Percentiles rank a stretch among this genome's conserved stretches.
These are phyloP conservation scores for Tricladium varicosporioides DNA, from an alignment of 2,329 filamentous ascomycete genomes.

Conservation along the genomic window DNA sequence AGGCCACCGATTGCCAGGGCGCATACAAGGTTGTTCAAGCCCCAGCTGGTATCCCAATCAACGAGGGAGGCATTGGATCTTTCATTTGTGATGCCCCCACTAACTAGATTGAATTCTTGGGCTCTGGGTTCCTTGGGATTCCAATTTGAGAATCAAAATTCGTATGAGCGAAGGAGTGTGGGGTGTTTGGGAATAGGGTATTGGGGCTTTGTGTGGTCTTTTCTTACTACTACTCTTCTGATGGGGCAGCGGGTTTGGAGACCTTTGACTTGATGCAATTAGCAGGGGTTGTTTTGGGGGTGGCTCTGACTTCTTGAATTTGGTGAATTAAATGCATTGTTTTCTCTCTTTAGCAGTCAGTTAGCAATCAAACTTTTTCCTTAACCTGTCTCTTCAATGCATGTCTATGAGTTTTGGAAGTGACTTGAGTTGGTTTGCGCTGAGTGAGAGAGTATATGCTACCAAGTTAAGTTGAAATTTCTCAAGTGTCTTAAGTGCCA, in stretches of 20 bases:
- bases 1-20: not conserved
- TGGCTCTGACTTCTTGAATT: not conserved
- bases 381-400: no score
- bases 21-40: not conserved
- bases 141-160: no score
- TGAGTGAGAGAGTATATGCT: no score
- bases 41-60: not conserved
- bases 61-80: not conserved
- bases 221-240: not conserved
- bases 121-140: no score
- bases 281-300: not conserved
- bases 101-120: no score
- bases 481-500: no score
- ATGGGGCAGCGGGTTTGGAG: not conserved
- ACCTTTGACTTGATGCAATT: not conserved
- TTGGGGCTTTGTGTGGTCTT: not conserved
- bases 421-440: no score
- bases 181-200: not conserved
- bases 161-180: not conserved
- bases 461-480: no score
- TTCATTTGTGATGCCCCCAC: not conserved
- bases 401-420: no score
- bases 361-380: no score
- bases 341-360: no score
- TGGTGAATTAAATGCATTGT: not conserved